Evolutionary conservation across 2,329 filamentous ascomycete species (phyloP).

Genomic region (Sordariomycetes sp.): DNA sequence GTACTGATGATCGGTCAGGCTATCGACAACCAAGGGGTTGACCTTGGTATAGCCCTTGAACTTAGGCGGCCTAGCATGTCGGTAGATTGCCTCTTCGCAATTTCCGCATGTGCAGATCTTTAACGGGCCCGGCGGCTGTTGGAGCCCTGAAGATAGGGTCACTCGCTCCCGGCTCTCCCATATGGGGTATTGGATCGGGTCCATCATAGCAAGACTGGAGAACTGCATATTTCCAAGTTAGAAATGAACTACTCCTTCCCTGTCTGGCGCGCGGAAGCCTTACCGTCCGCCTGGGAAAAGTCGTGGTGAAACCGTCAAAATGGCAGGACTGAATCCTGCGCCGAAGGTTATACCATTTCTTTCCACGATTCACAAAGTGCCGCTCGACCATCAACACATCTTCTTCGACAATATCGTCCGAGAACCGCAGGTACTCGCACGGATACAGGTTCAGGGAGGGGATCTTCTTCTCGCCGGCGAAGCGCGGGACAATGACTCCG

Average conservation of each 20-base stretch:
- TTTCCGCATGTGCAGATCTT: slow-evolving; percentile 6
- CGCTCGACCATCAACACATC: slow-evolving; percentile 1
- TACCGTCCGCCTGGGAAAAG: not conserved
- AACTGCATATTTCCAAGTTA: not conserved
- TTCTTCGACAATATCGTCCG: not conserved
- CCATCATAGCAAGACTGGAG: not conserved
- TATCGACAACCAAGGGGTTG: slow-evolving; percentile 1
- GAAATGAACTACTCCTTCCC: not conserved
- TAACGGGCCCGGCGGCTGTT: not conserved
- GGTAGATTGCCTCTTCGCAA: slow-evolving; percentile 6
- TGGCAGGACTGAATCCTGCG: slow-evolving; percentile 3
- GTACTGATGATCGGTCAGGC: slow-evolving; percentile 8
- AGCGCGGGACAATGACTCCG: not conserved
- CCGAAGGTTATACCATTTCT: slow-evolving; percentile 7
- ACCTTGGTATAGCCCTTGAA: slow-evolving; percentile 6
- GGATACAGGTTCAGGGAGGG: slow-evolving; percentile 4
- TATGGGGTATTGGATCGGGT: not conserved
- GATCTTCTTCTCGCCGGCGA: slow-evolving; percentile 8
- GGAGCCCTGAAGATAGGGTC: not conserved
- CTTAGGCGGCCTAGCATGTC: slow-evolving; percentile 2
- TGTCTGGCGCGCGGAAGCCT: not conserved
- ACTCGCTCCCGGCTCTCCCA: not conserved
- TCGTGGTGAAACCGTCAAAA: slow-evolving; percentile 7
- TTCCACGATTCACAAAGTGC: slow-evolving; percentile 7
- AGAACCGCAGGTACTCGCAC: slow-evolving; percentile 7